phyloP scores from a whole-genome alignment of 1,284 basidiomycete species.

The Bjerkandera adusta region DNA sequence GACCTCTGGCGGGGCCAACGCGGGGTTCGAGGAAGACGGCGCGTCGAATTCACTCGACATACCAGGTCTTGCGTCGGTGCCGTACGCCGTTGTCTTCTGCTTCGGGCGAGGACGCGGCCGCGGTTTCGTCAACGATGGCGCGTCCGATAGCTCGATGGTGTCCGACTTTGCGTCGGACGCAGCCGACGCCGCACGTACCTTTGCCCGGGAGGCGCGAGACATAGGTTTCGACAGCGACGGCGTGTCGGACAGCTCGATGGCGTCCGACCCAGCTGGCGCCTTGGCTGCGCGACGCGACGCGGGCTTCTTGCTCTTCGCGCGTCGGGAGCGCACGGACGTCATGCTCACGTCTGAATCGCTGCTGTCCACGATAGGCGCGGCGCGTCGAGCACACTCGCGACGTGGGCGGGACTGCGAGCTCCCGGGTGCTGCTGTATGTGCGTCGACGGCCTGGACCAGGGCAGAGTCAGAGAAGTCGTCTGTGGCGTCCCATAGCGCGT shows the following conservation, averaged over 20 bases:
- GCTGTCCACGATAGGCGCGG: not conserved
- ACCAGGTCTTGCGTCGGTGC: not conserved
- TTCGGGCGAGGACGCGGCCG: not conserved
- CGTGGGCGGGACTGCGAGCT: not conserved
- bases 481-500: conserved; percentile 3
- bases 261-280: not conserved
- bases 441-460: not conserved
- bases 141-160: not conserved
- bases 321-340: not conserved
- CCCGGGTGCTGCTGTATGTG: not conserved
- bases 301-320: not conserved
- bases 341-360: conserved; percentile 3
- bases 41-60: not conserved
- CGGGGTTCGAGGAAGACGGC: not conserved
- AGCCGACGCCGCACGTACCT: not conserved
- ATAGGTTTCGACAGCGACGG: not conserved
- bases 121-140: not conserved
- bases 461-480: not conserved
- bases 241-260: not conserved
- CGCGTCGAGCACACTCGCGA: not conserved
- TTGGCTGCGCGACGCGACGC: not conserved
- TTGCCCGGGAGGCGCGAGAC: not conserved
- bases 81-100: not conserved
- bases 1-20: not conserved
- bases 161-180: not conserved